These are phyloP conservation scores for Mentha longifolia DNA, from an alignment of 257 asterid species.

Conservation along the genomic window DNA sequence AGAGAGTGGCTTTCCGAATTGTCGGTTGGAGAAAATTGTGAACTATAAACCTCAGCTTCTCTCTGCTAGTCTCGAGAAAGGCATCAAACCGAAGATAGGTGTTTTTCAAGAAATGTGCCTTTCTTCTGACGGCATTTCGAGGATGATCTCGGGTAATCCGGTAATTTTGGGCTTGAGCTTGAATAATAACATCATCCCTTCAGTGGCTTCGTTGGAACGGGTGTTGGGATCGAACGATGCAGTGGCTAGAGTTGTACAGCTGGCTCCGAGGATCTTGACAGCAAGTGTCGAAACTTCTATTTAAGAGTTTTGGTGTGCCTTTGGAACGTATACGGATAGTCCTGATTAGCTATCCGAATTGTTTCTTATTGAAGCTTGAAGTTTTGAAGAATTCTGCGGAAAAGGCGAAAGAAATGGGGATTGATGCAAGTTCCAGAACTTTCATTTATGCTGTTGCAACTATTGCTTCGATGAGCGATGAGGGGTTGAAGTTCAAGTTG, in stretches of 20 bases:
- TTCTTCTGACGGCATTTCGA: background rate
- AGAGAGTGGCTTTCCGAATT: background rate
- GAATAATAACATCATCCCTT: background rate
- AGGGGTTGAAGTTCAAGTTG: too few relatives aligned
- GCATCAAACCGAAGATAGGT: background rate
- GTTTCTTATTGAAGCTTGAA: too few relatives aligned
- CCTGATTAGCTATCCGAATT: too few relatives aligned
- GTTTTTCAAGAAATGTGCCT: background rate
- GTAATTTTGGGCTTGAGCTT: background rate
- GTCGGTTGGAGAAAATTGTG: background rate
- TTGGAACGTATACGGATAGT: too few relatives aligned
- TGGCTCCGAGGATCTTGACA: too few relatives aligned
- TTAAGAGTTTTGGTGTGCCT: too few relatives aligned
- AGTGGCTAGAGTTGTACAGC: too few relatives aligned
- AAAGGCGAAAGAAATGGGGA: too few relatives aligned
- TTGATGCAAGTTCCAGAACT: too few relatives aligned
- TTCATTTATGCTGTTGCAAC: too few relatives aligned
- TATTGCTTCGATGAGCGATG: too few relatives aligned
- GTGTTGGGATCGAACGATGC: background rate
- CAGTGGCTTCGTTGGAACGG: background rate
- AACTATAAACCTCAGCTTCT: background rate
- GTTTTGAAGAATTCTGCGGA: too few relatives aligned
- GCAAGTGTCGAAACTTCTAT: background rate
- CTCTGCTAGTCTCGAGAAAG: background rate
- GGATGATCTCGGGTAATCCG: background rate